Conservation (phyloP, 2,329 filamentous ascomycete genomes). For the Xylaria sp. region DNA sequence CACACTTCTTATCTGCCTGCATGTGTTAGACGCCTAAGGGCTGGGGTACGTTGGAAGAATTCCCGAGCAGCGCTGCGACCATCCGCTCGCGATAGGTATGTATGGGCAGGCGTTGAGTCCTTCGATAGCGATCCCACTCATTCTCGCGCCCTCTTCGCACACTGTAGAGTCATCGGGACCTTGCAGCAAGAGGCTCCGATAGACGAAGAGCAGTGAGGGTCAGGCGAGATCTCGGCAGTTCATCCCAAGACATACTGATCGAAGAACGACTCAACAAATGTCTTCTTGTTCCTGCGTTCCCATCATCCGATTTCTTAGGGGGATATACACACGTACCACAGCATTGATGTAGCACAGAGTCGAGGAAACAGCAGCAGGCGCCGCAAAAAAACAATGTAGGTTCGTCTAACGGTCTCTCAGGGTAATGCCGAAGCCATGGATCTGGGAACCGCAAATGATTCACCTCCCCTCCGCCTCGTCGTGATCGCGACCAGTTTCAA, state of each 20-base stretch:
- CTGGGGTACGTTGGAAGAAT: constrained; percentile 29
- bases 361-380: constrained; percentile 6
- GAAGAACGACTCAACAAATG: not conserved
- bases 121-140: constrained; percentile 6
- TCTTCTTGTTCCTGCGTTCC: not conserved
- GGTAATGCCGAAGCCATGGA: constrained; percentile 37
- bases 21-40: constrained; percentile 32
- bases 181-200: constrained; percentile 34
- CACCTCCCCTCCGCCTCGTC: constrained; percentile 11
- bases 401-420: constrained; percentile 36
- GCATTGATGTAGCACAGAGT: constrained; percentile 28
- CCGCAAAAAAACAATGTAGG: constrained; percentile 1
- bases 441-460: constrained; percentile 29
- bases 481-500: constrained; percentile 8
- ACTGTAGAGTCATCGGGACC: constrained; percentile 35
- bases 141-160: constrained; percentile 10
- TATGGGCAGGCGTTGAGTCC: not conserved
- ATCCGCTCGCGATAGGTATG: constrained; percentile 19
- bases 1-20: constrained; percentile 18
- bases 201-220: constrained; percentile 26
- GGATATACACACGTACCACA: constrained; percentile 22
- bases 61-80: constrained; percentile 33
- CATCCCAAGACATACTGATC: not conserved
- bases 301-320: not conserved
- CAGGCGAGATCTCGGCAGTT: constrained; percentile 12